Evolutionary conservation across 495 filamentous ascomycete species (phyloP), one percentile per base, ranked within the genome.

Genomic region (Oidiodendron maius): DNA sequence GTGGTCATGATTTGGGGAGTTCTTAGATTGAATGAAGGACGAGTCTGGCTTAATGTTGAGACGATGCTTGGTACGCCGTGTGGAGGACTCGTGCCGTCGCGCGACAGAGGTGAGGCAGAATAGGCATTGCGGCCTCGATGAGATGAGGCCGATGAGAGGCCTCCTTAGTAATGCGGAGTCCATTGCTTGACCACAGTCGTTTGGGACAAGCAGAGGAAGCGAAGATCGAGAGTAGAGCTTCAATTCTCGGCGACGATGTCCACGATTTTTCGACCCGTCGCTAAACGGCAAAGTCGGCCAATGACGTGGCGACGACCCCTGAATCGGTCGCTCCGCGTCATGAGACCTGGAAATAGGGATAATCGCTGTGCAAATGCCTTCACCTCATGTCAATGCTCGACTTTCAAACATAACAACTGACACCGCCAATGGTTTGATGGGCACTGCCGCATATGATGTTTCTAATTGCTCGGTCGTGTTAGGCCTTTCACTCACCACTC

Each of bases 41-140:
- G 71, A 72, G 65, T 84, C 75, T 45, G 77, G 78, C 55, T 79
- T 78, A 53, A 81, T 67, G 48, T 76, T 72, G 45, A 83, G 70
- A 17, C 76, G 70, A 67, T 80, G 73, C 61, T 76, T 78, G 44
- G 75, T 77, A 40, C 81, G 77, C 25, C 80, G 70, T 53, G 77
- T 80, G 36, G 81, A 75, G 50, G 79, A 85, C 65, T 84, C 44
- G 43, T 58, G 48, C 11, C 52, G 56, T 28, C 53, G 49, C 30
- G 52, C 37, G 23, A 58, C 17, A 39, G 61, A 44, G 32, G 76
- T 78, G 70, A 48, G 74, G 70, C 49, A 59, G 66, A 44, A 59
- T 53, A 46, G 45, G 37, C 44, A 53, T 52, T 51, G 55, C 44
- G 24, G 43, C 20, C 34, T 65, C 61, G 32, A 67, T 28, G 61